Evolutionary conservation across 805 yeast genomes (phyloP).

Genomic region (Pichia rugopelliculosa): DNA sequence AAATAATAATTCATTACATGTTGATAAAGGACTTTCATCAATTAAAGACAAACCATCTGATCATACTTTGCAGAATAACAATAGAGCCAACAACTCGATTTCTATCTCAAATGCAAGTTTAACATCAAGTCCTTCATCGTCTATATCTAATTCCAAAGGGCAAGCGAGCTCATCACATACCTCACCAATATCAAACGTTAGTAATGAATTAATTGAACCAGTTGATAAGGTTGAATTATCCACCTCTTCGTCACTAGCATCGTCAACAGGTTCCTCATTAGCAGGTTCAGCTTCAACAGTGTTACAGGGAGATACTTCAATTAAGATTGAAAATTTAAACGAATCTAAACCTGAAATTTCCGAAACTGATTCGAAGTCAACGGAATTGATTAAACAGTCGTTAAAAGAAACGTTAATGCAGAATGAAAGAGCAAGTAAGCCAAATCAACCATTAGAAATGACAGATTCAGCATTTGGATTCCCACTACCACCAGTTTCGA

Average conservation of each 20-base stretch:
- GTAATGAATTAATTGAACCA: background rate
- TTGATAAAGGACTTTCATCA: background rate
- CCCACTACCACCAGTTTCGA: conserved; percentile 75
- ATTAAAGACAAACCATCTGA: background rate
- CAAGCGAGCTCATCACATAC: background rate
- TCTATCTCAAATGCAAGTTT: background rate
- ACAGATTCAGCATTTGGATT: conserved; percentile 83
- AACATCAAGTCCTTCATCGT: background rate
- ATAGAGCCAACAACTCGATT: background rate
- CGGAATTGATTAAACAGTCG: conserved; percentile 8
- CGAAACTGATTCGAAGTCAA: conserved; percentile 3
- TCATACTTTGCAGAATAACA: background rate
- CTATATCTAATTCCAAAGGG: background rate
- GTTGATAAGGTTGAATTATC: background rate
- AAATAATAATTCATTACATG: background rate
- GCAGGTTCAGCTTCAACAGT: background rate
- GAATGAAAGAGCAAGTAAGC: conserved; percentile 29
- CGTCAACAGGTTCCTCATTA: background rate
- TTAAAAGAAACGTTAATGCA: conserved; percentile 22
- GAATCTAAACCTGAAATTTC: background rate
- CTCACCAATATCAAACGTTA: background rate
- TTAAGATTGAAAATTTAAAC: background rate
- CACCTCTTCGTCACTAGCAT: background rate
- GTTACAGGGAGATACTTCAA: too few species aligned
- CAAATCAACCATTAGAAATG: conserved; percentile 51